Evolutionary conservation across 805 yeast species (phyloP), one percentile per base, ranked within the genome.

Genomic region (Candida loeiensis): DNA sequence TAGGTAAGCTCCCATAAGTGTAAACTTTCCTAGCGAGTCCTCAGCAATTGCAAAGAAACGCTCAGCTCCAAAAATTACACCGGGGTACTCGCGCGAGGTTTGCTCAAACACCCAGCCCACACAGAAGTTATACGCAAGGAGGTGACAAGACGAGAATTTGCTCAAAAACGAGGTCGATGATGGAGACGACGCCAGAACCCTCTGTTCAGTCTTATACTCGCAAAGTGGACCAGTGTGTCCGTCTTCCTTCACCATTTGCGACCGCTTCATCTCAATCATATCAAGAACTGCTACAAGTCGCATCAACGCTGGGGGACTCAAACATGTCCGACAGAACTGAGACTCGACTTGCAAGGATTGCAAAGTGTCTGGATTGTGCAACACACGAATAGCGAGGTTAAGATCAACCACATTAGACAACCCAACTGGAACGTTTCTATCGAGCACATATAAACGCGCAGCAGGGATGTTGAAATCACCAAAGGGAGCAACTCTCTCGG

Each of bases 51-150:
- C 79, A 45, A 80, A 84, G 15, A 87, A 75, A 13, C 80, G 65
- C 47, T 85, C 87, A 40, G 84, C 86, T 0, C 97, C 97, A 21
- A 79, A 45, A 27, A 85, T 80, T n/a, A 87, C 53, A 8, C 96
- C 96, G 0, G 88, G 88, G 39, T 65, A 69, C 21, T 61, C 64
- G 16, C 69, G 71, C 2, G 53, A 45, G 1, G 57, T 54, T 4
- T 57, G 58, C n/a, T 75, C 80, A 54, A 83, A 84, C 3, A 84
- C 55, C 89, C 95, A 87, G 0, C 96, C 95, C 24, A 84, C 44
- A 45, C 95, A 84, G 44, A 85, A 68, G 46, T 82, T 76, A 48
- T 80, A 74, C 0, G 87, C 76, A 4, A 80, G 55, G 17, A 83
- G 66, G 35, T 77, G 83, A 21, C 83, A 62, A 0, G 86, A 68